Evolutionary conservation across 768 basidiomycete genomes (phyloP).

Genomic region (Lactarius sp.): DNA sequence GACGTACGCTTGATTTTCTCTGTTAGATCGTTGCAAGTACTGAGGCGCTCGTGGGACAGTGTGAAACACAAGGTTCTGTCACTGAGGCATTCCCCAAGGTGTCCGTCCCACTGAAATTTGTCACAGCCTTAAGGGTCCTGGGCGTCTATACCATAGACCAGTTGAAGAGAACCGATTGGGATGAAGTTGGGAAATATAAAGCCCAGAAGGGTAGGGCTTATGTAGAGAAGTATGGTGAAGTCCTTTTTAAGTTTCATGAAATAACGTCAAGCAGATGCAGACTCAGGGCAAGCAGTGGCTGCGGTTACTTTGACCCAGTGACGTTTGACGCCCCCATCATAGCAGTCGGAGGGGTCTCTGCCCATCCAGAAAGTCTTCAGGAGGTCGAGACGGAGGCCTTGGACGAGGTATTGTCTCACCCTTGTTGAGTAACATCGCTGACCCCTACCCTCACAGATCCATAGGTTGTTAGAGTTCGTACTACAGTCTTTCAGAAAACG

Average conservation of each 20-base stretch:
- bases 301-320: slow-evolving; percentile 4
- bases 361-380: neutral
- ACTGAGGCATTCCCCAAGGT: neutral
- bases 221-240: neutral
- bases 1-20: slow-evolving; percentile 8
- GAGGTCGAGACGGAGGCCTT: neutral
- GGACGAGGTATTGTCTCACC: slow-evolving; percentile 12
- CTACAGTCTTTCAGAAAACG: neutral
- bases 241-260: neutral
- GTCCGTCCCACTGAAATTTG: neutral
- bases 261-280: slow-evolving; percentile 17
- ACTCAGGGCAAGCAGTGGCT: neutral
- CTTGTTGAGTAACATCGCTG: neutral
- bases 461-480: slow-evolving; percentile 17
- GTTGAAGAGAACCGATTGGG: slow-evolving; percentile 13
- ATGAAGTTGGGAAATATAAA: slow-evolving; percentile 1
- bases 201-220: slow-evolving; percentile 6
- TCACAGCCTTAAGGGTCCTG: slow-evolving; percentile 6
- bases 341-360: neutral
- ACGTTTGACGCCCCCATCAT: neutral
- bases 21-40: neutral
- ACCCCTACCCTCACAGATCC: neutral
- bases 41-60: slow-evolving; percentile 1
- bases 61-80: slow-evolving; percentile 15
- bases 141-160: slow-evolving; percentile 12